Percentiles rank a stretch among this genome's conserved stretches.
Evolutionary conservation across 2,329 filamentous ascomycete species (phyloP).

Genomic region (Coccinonectria pachysandricola): DNA sequence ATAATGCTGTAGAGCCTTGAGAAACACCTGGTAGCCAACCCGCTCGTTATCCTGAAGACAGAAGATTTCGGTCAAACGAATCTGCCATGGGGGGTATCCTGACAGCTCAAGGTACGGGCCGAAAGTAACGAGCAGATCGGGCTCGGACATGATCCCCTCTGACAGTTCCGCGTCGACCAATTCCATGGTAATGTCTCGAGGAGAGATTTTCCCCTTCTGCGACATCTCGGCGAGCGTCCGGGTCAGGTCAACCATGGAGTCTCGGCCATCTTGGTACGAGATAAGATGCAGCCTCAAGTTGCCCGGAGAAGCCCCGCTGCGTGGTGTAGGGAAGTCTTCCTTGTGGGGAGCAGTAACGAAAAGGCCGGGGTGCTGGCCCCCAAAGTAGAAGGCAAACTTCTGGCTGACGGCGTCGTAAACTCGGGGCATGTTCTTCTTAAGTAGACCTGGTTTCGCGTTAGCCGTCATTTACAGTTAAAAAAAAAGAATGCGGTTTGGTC

Average conservation of each 20-base stretch:
- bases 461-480: too few relatives aligned
- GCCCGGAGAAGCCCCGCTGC: constrained; percentile 24
- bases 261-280: constrained; percentile 78
- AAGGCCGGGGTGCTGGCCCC: constrained; percentile 59
- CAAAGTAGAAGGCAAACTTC: constrained; percentile 83
- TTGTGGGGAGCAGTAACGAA: constrained; percentile 40
- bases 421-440: constrained; percentile 83
- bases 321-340: constrained; percentile 24
- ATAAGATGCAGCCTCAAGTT: constrained; percentile 62
- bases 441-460: constrained; percentile 47
- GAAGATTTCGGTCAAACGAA: constrained; percentile 90
- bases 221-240: constrained; percentile 93
- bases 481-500: too few relatives aligned
- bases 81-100: constrained; percentile 94
- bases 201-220: constrained; percentile 72
- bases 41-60: constrained; percentile 64
- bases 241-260: constrained; percentile 90
- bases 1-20: constrained; percentile 74
- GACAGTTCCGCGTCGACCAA: constrained; percentile 83
- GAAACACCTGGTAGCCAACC: constrained; percentile 90
- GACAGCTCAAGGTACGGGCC: constrained; percentile 72
- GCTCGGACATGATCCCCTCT: constrained; percentile 72
- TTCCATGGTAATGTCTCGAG: constrained; percentile 73
- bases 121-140: constrained; percentile 82
- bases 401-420: constrained; percentile 69